Evolutionary conservation across 2,329 filamentous ascomycete species (phyloP).

Genomic region (Colletotrichum eleusines): DNA sequence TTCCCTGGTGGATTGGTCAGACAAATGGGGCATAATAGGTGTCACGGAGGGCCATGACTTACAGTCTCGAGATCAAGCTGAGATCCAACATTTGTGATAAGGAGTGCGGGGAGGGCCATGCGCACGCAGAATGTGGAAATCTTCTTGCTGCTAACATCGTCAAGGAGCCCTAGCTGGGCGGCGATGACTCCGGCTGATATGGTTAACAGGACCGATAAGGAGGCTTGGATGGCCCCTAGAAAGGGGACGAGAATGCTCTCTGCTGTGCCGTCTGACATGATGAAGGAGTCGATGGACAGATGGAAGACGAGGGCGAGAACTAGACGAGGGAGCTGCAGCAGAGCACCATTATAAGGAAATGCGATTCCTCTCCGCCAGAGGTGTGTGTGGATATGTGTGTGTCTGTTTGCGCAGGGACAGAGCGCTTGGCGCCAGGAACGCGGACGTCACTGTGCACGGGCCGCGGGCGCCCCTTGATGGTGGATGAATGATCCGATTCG

Average conservation of each 20-base stretch:
- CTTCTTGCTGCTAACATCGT: conserved; percentile 51
- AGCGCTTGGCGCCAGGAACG: conserved; percentile 30
- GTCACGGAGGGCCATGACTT: conserved; percentile 7
- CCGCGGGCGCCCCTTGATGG: conserved; percentile 19
- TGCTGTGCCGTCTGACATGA: conserved; percentile 33
- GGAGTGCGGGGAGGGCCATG: conserved; percentile 60
- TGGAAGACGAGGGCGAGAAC: background rate
- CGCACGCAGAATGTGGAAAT: conserved; percentile 61
- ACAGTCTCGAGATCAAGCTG: conserved; percentile 54
- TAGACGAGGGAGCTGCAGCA: background rate
- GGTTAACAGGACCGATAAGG: conserved; percentile 60
- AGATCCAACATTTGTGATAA: conserved; percentile 59
- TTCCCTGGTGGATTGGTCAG: conserved; percentile 38
- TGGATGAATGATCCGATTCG: background rate
- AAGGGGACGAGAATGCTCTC: conserved; percentile 52
- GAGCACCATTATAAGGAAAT: conserved; percentile 8
- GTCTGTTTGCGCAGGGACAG: conserved; percentile 24
- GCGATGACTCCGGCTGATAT: conserved; percentile 59
- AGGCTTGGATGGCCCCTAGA: conserved; percentile 60
- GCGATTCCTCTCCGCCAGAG: conserved; percentile 3
- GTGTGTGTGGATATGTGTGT: conserved; percentile 6
- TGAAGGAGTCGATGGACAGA: background rate
- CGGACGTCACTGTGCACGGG: conserved; percentile 39
- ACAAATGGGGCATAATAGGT: background rate
- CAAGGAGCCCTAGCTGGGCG: conserved; percentile 54